phyloP scores from a whole-genome alignment of 140 eudicot species.

The Flaveria floridana region DNA sequence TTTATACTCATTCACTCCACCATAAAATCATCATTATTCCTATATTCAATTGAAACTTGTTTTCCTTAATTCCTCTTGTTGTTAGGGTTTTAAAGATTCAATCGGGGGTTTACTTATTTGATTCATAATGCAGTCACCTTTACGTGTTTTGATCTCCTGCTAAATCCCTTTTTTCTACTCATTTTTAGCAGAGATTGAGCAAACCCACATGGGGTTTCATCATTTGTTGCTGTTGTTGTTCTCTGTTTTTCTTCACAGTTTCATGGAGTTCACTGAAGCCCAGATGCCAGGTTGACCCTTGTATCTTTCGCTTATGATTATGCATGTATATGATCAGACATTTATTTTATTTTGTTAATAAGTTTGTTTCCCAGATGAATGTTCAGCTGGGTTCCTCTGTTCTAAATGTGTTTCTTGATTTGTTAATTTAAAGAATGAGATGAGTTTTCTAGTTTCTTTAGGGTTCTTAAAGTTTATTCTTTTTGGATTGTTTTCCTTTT shows the following conservation, averaged over 20 bases:
- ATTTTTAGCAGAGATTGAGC: constrained; percentile 1
- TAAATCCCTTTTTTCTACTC: not conserved
- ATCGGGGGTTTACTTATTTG: constrained; percentile 10
- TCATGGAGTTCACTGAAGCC: constrained; percentile 45
- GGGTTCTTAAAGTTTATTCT: constrained; percentile 32
- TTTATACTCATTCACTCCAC: not conserved
- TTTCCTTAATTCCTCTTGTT: constrained; percentile 3
- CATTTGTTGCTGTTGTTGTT: constrained; percentile 26
- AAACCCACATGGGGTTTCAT: constrained; percentile 46
- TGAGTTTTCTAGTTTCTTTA: constrained; percentile 18
- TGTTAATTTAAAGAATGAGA: not conserved
- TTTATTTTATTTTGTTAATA: not conserved
- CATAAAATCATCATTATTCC: not conserved
- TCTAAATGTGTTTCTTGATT: constrained; percentile 9
- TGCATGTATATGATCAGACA: not conserved
- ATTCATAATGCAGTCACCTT: constrained; percentile 8
- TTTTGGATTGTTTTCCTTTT: constrained; percentile 14
- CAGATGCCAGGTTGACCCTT: constrained; percentile 70
- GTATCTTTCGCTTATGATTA: constrained; percentile 12
- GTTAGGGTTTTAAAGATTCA: constrained; percentile 29
- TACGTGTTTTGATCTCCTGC: no score
- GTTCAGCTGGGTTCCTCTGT: constrained; percentile 10
- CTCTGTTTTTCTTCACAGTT: constrained; percentile 31
- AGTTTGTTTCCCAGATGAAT: not conserved
- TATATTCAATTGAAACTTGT: not conserved